A percentile compares a stretch with the other conserved stretches of the same genome.
Evolutionary conservation across 768 basidiomycete genomes (phyloP).

Genomic region (Collybiopsis luxurians): DNA sequence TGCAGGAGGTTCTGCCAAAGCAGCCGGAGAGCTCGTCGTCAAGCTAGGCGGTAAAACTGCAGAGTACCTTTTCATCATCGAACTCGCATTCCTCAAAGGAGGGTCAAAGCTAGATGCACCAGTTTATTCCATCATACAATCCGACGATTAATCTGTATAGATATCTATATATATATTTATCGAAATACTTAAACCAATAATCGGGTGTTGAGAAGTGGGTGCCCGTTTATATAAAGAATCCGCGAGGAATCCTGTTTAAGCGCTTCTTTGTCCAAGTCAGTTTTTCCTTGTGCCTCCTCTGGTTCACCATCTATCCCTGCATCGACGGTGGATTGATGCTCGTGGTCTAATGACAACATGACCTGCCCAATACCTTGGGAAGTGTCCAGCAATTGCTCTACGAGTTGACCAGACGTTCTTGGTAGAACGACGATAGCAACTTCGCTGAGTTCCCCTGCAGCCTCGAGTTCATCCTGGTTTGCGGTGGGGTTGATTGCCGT

Average conservation of each 20-base stretch:
- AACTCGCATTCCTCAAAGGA: constrained; percentile 74
- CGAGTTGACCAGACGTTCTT: constrained; percentile 45
- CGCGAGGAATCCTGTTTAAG: constrained; percentile 34
- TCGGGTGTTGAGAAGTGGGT: constrained; percentile 74
- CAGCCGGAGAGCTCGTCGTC: constrained; percentile 85
- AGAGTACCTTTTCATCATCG: constrained; percentile 95
- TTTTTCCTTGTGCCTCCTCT: constrained; percentile 18
- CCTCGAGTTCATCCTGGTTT: constrained; percentile 50
- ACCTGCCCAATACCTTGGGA: constrained; percentile 49
- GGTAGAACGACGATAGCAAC: constrained; percentile 60
- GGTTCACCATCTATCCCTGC: constrained; percentile 21
- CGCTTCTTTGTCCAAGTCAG: constrained; percentile 21
- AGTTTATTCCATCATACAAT: constrained; percentile 83
- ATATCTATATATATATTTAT: background rate
- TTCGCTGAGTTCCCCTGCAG: constrained; percentile 54
- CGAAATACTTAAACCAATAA: constrained; percentile 46
- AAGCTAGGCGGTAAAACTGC: constrained; percentile 82
- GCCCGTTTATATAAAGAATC: constrained; percentile 74
- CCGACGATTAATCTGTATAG: constrained; percentile 48
- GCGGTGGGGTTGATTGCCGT: constrained; percentile 64
- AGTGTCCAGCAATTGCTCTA: constrained; percentile 54
- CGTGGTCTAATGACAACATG: constrained; percentile 47
- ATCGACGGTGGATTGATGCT: constrained; percentile 24
- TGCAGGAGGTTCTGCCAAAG: constrained; percentile 87
- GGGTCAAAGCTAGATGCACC: constrained; percentile 80